Conservation (phyloP, 805 yeast species). For the Zygosaccharomyces rouxii region DNA sequence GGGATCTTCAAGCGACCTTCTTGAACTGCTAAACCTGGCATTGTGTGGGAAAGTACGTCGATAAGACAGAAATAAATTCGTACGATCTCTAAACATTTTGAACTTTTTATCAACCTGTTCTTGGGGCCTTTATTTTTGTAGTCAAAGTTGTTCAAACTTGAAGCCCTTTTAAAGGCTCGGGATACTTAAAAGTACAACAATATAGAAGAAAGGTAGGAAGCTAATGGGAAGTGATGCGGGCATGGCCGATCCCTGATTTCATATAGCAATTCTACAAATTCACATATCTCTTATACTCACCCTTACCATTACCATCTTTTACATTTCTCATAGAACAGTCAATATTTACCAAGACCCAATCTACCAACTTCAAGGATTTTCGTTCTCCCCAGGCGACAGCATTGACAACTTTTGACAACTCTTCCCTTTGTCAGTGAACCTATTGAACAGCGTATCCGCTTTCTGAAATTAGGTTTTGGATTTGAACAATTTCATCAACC, state of each 20-base stretch:
- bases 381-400: too few species aligned
- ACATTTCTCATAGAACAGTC: too few species aligned
- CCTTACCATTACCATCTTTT: too few species aligned
- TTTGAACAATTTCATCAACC: conserved; percentile 2
- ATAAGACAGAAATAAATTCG: conserved; percentile 84
- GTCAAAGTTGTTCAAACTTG: background rate
- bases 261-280: too few species aligned
- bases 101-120: background rate
- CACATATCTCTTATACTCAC: too few species aligned
- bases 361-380: too few species aligned
- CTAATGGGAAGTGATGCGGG: too few species aligned
- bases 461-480: background rate
- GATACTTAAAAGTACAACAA: background rate
- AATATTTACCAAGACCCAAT: too few species aligned
- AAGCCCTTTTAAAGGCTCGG: background rate
- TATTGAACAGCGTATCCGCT: background rate
- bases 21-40: conserved; percentile 47
- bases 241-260: too few species aligned
- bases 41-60: conserved; percentile 84
- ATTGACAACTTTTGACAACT: background rate
- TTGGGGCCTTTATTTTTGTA: background rate
- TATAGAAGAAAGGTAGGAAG: background rate
- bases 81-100: conserved; percentile 84
- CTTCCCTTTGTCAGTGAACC: background rate
- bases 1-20: conserved; percentile 27